Evolutionary conservation across 108 stramenopile species (phyloP), one percentile per base, ranked within the genome.

Genomic region (Licmophora abbreviata): DNA sequence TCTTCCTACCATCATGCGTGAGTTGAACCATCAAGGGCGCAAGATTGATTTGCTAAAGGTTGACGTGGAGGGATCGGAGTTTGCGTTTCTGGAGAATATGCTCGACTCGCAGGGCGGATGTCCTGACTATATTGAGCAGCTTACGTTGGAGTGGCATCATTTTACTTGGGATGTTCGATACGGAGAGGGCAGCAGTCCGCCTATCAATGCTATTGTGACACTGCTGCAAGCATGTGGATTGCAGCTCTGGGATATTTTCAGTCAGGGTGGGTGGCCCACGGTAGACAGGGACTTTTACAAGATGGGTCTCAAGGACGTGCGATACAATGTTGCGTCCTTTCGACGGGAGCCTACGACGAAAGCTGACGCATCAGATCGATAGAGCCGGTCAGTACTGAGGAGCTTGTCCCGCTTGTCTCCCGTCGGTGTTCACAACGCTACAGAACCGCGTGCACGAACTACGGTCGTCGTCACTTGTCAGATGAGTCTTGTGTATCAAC

Each of bases 51-150:
- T 59, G 6, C 48, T 41, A 11, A 66, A 46, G 21, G 3, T 50
- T 6, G 61, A 61, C 30, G 61, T 61, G 41, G 61, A 61, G 28
- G 61, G 61, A 20, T 41, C 36, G 24, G 61, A 61, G 44, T 61
- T 46, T 44, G 37, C 49, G 11, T 51, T 61, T 29, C 36, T 61
- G 61, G 61, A 61, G 21, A 51, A 22, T n/a, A 38, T 60, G 26
- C 23, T 61, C 9, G 44, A 45, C 28, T 2, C 18, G 3, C 3
- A 2, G 2, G 2, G 4, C n/a, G 2, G 28, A 40, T 52, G 51
- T 37, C 32, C n/a, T 37, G 29, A 54, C 24, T 30, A 35, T 0
- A 40, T 61, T 24, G 43, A 61, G 23, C 61, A 61, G 15, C 2
- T 61, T 3, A 34, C 51, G 9, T 5, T 61, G 21, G 61, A 61